These are phyloP conservation scores for Seiridium unicorne DNA, from an alignment of 2,329 filamentous ascomycete genomes.

Conservation along the genomic window DNA sequence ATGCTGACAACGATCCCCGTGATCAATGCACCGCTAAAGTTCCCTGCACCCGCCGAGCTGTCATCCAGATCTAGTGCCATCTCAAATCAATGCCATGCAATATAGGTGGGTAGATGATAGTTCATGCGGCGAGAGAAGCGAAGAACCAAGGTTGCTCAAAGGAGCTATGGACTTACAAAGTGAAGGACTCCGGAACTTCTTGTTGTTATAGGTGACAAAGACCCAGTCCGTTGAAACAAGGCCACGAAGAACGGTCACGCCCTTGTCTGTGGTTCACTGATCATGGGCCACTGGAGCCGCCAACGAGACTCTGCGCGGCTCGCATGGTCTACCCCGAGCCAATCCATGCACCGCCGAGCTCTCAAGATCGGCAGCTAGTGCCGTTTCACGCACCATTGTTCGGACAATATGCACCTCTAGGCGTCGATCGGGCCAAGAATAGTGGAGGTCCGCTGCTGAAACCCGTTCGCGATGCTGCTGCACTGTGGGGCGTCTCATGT, in stretches of 20 bases:
- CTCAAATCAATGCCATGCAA: background rate
- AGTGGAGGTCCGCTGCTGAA: background rate
- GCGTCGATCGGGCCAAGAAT: background rate
- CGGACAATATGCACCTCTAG: background rate
- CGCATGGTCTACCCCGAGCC: background rate
- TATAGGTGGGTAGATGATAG: background rate
- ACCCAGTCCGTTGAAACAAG: background rate
- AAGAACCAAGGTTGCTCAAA: background rate
- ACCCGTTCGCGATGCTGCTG: background rate
- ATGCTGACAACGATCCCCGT: slow-evolving; percentile 3
- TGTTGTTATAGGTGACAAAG: background rate
- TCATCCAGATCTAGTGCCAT: background rate
- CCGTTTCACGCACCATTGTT: background rate
- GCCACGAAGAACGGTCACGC: background rate
- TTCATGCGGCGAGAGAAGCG: background rate
- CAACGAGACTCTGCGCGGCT: background rate
- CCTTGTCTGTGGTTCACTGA: background rate
- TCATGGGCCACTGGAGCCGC: background rate
- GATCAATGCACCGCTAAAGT: background rate
- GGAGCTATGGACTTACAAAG: background rate
- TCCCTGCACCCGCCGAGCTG: background rate
- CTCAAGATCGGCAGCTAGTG: background rate
- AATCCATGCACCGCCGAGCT: background rate
- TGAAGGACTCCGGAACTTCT: background rate
- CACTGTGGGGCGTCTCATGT: background rate